Evolutionary conservation across 140 eudicot species (phyloP), one percentile per base, ranked within the genome.

Genomic region (Erigeron philadelphicus): DNA sequence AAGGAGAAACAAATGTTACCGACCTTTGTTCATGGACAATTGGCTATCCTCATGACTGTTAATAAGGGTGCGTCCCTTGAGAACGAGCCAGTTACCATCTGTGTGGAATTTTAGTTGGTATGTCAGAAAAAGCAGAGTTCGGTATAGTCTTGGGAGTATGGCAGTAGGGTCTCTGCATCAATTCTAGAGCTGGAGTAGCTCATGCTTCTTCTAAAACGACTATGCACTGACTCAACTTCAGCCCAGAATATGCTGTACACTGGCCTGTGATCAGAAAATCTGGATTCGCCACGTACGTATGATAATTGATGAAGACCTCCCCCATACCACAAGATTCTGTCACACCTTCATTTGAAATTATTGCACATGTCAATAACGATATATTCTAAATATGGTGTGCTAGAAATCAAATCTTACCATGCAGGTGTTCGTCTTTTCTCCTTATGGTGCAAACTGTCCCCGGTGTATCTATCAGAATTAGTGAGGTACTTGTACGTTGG

Each of bases 231-330:
- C 74, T 91, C 95, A 38, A 91, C 90, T 73, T 91, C 97, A 5
- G 97, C 95, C 97, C 96, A 91, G 67, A 91, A 88, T 73, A 91
- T 71, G 71, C 96, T 81, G 60, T 82, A 91, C 61, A 91, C 97
- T 0, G 97, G 97, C 68, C 97, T 76, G 45, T 91, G 97, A 81
- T 88, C 97, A 6, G 97, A 91, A 72, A 90, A 90, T 64, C 89
- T 79, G 15, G 90, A 90, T 61, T 90, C 97, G 16, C 95, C 97
- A 19, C 97, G 97, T 63, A 88, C 91, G 70, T 91, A 91, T 12
- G 97, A 91, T 64, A 86, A 64, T 53, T 91, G 97, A 66, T 91
- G 97, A 43, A 91, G 95, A 43, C 97, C 97, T 64, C 81, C 61
- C 60, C 97, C 97, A 52, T 84, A 75, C 97, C 97, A 91, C 75